Conservation (phyloP, 1,139 yeast genomes). For the Hyphopichia khmerensis region DNA sequence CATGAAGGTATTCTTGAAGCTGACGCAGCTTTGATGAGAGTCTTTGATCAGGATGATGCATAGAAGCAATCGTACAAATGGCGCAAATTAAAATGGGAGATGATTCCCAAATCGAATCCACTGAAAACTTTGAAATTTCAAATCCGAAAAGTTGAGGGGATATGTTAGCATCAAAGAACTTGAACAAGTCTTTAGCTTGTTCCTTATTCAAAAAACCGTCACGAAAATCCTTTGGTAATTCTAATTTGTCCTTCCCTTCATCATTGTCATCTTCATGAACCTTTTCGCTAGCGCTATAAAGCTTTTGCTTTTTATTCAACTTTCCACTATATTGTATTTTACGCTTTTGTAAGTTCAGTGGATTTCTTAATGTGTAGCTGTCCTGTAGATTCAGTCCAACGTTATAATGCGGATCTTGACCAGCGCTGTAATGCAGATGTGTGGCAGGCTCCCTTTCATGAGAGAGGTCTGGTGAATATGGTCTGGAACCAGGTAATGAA, state of each 20-base stretch:
- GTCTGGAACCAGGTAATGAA: constrained; percentile 1
- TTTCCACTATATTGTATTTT: neutral
- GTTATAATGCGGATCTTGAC: no score
- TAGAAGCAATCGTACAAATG: constrained; percentile 61
- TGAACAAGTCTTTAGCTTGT: constrained; percentile 52
- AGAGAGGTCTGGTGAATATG: neutral
- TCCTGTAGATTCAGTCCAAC: no score
- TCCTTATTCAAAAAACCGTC: constrained; percentile 31
- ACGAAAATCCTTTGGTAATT: constrained; percentile 40
- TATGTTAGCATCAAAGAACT: constrained; percentile 54
- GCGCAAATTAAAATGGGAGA: constrained; percentile 64
- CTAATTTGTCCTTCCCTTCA: no score
- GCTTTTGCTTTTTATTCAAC: neutral
- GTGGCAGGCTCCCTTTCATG: no score
- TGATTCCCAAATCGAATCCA: constrained; percentile 51
- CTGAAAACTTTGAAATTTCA: constrained; percentile 51
- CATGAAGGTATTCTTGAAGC: constrained; percentile 44
- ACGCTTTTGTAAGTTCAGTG: neutral
- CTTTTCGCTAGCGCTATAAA: neutral
- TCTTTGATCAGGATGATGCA: constrained; percentile 49
- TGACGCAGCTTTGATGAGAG: constrained; percentile 35
- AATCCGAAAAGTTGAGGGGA: constrained; percentile 70
- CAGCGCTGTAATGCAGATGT: no score
- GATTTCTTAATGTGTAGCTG: no score
- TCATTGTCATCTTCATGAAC: neutral